These are phyloP conservation scores for Malus fusca DNA, from an alignment of 306 rosid species.

Conservation along the genomic window DNA sequence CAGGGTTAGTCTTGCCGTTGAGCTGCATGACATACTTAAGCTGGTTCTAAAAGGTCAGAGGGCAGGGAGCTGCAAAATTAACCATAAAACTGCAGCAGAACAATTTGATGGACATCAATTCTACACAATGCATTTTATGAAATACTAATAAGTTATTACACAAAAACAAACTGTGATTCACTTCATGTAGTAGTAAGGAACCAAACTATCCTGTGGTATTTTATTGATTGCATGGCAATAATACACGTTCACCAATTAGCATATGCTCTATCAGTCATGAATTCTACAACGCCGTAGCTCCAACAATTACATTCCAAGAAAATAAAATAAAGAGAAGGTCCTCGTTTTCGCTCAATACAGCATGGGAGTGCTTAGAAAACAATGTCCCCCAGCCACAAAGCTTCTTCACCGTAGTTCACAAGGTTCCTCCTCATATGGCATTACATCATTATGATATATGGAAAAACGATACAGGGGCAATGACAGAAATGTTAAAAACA, in stretches of 20 bases:
- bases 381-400: conserved; percentile 49
- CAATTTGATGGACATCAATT: conserved; percentile 8
- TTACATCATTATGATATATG: conserved; percentile 41
- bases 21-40: conserved; percentile 3
- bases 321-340: conserved; percentile 40
- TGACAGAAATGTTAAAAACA: conserved; percentile 47
- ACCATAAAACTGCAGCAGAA: conserved; percentile 8
- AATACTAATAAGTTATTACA: conserved; percentile 17
- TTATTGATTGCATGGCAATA: conserved; percentile 67
- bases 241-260: conserved; percentile 73
- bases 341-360: conserved; percentile 46
- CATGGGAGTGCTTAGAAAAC: conserved; percentile 40
- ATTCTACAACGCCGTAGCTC: conserved; percentile 63
- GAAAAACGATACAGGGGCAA: conserved; percentile 39
- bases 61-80: conserved; percentile 3
- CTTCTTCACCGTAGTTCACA: conserved; percentile 49
- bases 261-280: conserved; percentile 58
- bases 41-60: conserved; percentile 6
- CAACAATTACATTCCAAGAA: conserved; percentile 60
- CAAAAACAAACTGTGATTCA: conserved; percentile 25
- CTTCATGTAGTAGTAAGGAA: conserved; percentile 22
- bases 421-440: conserved; percentile 45
- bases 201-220: conserved; percentile 50
- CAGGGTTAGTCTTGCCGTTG: background rate
- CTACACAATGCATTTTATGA: conserved; percentile 23